A percentile compares a stretch with the other conserved stretches of the same genome.
Evolutionary conservation across 371 early-diverging fungal species (phyloP).

Genomic region (Cokeromyces recurvatus): DNA sequence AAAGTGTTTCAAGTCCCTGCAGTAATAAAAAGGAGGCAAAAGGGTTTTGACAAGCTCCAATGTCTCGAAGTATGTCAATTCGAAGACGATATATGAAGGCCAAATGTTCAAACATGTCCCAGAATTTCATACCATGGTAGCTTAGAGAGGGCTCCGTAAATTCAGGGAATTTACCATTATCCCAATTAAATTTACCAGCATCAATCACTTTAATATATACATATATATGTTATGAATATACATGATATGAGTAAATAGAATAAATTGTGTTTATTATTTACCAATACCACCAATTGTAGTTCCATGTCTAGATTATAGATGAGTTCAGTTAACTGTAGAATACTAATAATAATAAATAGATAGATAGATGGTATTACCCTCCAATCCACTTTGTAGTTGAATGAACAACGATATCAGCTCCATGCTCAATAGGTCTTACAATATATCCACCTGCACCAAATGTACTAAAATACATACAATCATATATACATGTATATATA

Average conservation of each 20-base stretch:
- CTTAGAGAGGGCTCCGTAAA: constrained; percentile 82
- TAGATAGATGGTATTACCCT: no score
- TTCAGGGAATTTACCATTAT: constrained; percentile 81
- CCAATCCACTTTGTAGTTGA: constrained; percentile 87
- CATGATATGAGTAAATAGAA: no score
- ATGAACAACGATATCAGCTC: constrained; percentile 85
- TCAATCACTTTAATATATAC: constrained; percentile 49
- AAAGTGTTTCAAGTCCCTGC: constrained; percentile 82
- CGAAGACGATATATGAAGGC: constrained; percentile 73
- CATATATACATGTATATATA: no score
- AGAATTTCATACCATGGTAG: constrained; percentile 83
- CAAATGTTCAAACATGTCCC: constrained; percentile 74
- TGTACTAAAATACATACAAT: constrained; percentile 67
- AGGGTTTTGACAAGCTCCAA: constrained; percentile 74
- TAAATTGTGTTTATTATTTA: no score
- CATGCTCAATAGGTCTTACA: constrained; percentile 75
- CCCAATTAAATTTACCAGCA: constrained; percentile 82
- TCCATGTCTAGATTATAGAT: constrained; percentile 53
- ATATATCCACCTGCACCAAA: constrained; percentile 90
- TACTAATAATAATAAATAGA: neutral
- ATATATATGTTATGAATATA: no score
- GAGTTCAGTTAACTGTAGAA: no score
- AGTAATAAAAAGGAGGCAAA: constrained; percentile 79
- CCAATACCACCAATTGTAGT: constrained; percentile 84
- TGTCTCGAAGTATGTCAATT: constrained; percentile 78